Evolutionary conservation across 805 yeast genomes (phyloP).

Genomic region (Pichia ethanolica): DNA sequence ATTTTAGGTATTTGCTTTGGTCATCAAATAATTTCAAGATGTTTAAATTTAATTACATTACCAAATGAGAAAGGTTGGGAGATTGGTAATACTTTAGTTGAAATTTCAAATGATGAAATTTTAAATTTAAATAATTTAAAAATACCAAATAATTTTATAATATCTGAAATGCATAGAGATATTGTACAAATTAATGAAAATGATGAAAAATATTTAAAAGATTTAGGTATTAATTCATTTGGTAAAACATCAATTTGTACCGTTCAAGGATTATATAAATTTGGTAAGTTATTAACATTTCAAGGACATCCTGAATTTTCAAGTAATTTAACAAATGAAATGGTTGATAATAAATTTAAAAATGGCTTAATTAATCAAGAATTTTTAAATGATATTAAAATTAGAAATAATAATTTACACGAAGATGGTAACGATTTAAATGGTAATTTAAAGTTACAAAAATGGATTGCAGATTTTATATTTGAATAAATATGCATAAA

Average conservation of each 20-base stretch:
- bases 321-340: slow-evolving; percentile 22
- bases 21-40: slow-evolving; percentile 69
- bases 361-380: slow-evolving; percentile 9
- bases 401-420: neutral
- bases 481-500: neutral
- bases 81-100: slow-evolving; percentile 41
- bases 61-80: slow-evolving; percentile 68
- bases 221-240: slow-evolving; percentile 33
- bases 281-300: slow-evolving; percentile 49
- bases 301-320: slow-evolving; percentile 91
- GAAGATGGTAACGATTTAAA: slow-evolving; percentile 4
- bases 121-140: neutral
- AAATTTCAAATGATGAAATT: slow-evolving; percentile 32
- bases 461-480: slow-evolving; percentile 1
- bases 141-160: slow-evolving; percentile 15
- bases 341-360: slow-evolving; percentile 5
- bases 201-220: slow-evolving; percentile 14
- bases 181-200: slow-evolving; percentile 33
- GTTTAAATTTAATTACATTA: slow-evolving; percentile 53
- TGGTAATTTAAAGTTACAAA: slow-evolving; percentile 5
- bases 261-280: slow-evolving; percentile 60
- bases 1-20: slow-evolving; percentile 79
- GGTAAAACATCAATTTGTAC: slow-evolving; percentile 51
- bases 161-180: slow-evolving; percentile 57
- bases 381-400: slow-evolving; percentile 1